phyloP scores from a whole-genome alignment of 1,284 basidiomycete species.

The Trichosporon sp. region DNA sequence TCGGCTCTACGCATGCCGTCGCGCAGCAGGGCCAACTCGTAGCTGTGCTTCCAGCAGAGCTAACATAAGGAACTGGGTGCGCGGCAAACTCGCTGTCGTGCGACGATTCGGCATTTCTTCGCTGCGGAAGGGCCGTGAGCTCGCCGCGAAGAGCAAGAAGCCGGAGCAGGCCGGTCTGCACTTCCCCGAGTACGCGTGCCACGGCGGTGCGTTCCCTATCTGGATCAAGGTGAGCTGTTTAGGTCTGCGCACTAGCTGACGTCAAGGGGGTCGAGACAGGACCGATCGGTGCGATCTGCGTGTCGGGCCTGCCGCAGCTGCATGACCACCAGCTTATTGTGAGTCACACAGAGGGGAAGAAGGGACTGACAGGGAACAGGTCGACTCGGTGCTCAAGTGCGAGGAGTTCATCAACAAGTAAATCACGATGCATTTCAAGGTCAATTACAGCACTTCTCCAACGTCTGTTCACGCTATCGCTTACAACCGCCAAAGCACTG shows the following conservation, averaged over 20 bases:
- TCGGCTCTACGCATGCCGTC: not conserved
- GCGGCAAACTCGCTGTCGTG: conserved; percentile 46
- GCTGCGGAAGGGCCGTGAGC: conserved; percentile 41
- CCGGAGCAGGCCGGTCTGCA: conserved; percentile 30
- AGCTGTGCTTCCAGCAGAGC: too few relatives aligned
- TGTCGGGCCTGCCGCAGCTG: conserved; percentile 47
- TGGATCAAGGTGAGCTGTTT: conserved; percentile 16
- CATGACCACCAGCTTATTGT: conserved; percentile 45
- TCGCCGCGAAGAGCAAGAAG: conserved; percentile 26
- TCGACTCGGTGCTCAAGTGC: conserved; percentile 23
- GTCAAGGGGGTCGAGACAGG: conserved; percentile 23
- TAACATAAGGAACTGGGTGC: conserved; percentile 32
- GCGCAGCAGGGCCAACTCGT: too few relatives aligned
- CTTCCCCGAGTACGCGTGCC: conserved; percentile 43
- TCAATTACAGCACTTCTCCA: not conserved
- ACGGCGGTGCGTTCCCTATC: conserved; percentile 39
- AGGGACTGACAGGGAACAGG: not conserved
- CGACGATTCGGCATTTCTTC: conserved; percentile 37
- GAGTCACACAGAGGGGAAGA: not conserved
- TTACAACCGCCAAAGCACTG: not conserved
- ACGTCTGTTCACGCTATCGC: not conserved
- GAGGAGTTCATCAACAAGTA: conserved; percentile 16
- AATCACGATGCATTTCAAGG: not conserved
- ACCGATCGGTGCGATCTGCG: conserved; percentile 47
- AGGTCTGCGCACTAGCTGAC: conserved; percentile 6